These are phyloP conservation scores for Yamadazyma ubonensis DNA, from an alignment of 805 yeast genomes.

Conservation along the genomic window DNA sequence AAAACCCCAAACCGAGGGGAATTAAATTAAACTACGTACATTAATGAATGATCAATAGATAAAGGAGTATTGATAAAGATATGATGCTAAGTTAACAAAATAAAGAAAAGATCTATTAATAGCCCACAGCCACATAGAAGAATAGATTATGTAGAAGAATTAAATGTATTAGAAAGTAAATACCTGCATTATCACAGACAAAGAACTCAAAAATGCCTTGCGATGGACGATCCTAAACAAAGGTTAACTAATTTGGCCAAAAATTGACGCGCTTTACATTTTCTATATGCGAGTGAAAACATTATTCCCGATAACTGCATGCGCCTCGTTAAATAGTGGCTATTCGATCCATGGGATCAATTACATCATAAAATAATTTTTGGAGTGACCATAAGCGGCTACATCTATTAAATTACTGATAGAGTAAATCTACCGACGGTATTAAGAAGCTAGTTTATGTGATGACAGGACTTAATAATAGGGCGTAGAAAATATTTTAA, in stretches of 20 bases:
- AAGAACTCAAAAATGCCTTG: slow-evolving; percentile 6
- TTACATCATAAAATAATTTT: slow-evolving; percentile 8
- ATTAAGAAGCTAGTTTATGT: too few relatives aligned
- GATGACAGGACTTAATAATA: too few relatives aligned
- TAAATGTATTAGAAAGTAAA: not conserved
- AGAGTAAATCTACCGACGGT: not conserved
- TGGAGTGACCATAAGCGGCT: not conserved
- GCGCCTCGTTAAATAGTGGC: slow-evolving; percentile 6
- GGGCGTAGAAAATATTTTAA: too few relatives aligned
- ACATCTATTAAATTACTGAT: not conserved
- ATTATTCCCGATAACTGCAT: slow-evolving; percentile 4
- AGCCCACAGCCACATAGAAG: not conserved
- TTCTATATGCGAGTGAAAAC: slow-evolving; percentile 11
- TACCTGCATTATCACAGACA: not conserved
- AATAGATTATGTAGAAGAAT: not conserved
- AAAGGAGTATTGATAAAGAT: too few relatives aligned
- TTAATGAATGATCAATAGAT: too few relatives aligned
- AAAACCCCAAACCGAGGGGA: too few relatives aligned
- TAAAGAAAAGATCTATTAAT: not conserved
- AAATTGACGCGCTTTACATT: not conserved
- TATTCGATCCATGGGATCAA: not conserved
- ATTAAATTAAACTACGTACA: not conserved
- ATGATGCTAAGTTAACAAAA: too few relatives aligned
- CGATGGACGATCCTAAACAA: slow-evolving; percentile 1
- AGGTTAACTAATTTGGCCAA: not conserved